Conservation (phyloP, 1,139 yeast species). For the Yamadazyma atmosphaerica region DNA sequence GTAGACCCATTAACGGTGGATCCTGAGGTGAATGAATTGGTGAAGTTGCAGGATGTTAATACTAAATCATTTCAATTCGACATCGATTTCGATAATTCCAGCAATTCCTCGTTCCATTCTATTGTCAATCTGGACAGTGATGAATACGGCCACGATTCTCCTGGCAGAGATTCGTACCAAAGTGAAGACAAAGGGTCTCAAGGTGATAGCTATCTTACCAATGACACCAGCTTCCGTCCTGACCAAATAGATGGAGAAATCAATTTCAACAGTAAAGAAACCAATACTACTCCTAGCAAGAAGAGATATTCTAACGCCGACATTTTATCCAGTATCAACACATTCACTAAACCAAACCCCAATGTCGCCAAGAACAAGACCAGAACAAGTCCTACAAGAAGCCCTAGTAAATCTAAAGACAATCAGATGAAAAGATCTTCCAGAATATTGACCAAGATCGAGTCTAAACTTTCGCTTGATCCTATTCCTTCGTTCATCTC, state of each 20-base stretch:
- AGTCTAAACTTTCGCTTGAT: constrained; percentile 8
- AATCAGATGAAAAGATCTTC: constrained; percentile 8
- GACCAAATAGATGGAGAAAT: constrained; percentile 2
- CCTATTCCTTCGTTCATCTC: constrained; percentile 1
- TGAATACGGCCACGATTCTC: not conserved
- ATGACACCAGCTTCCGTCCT: constrained; percentile 12
- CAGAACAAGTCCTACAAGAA: not conserved
- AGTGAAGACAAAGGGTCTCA: not conserved
- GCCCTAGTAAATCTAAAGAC: not conserved
- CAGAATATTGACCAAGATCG: constrained; percentile 9
- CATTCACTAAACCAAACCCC: constrained; percentile 1
- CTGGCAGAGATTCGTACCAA: not conserved
- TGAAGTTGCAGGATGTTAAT: constrained; percentile 15
- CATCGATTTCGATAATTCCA: constrained; percentile 11
- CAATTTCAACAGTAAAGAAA: not conserved
- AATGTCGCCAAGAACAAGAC: not conserved
- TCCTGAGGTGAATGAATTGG: constrained; percentile 14
- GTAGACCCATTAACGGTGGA: constrained; percentile 11
- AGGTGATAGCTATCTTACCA: constrained; percentile 7
- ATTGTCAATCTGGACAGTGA: constrained; percentile 1
- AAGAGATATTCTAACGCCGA: constrained; percentile 1
- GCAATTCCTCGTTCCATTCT: constrained; percentile 10
- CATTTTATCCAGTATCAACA: constrained; percentile 1
- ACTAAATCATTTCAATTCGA: constrained; percentile 16
- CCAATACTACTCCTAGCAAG: not conserved